These are phyloP conservation scores for Amanita thiersii DNA, from an alignment of 768 basidiomycete species.

Conservation along the genomic window DNA sequence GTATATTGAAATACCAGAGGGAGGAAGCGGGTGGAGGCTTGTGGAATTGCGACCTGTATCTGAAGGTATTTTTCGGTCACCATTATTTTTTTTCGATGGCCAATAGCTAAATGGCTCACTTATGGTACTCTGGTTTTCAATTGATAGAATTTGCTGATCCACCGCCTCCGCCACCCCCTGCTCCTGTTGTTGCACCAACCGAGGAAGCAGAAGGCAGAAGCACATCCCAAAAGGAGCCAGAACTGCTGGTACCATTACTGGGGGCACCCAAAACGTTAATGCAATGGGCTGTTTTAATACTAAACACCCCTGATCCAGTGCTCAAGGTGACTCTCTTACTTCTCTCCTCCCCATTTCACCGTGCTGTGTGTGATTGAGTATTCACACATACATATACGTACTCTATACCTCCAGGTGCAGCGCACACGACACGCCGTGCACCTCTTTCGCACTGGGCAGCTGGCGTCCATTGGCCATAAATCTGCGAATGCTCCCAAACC, in stretches of 20 bases:
- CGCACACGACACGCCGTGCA: conserved; percentile 64
- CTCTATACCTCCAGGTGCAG: conserved; percentile 36
- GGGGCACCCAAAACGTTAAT: conserved; percentile 60
- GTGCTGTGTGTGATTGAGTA: too few species aligned
- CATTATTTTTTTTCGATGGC: too few species aligned
- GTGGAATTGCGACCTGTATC: conserved; percentile 68
- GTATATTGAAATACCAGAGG: conserved; percentile 52
- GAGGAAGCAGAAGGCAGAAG: not conserved
- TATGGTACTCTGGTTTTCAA: not conserved
- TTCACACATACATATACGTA: too few species aligned
- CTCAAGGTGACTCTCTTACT: conserved; percentile 36
- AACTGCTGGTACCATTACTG: conserved; percentile 40
- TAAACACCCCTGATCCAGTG: conserved; percentile 65
- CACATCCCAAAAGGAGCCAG: conserved; percentile 13
- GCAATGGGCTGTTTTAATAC: conserved; percentile 71
- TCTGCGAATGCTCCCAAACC: conserved; percentile 38
- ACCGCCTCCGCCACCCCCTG: conserved; percentile 27
- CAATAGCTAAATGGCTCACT: not conserved
- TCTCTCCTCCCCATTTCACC: too few species aligned
- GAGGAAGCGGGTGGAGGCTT: conserved; percentile 47
- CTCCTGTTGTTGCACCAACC: conserved; percentile 5
- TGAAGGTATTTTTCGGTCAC: too few species aligned
- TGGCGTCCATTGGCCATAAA: conserved; percentile 59
- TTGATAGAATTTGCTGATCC: conserved; percentile 59
- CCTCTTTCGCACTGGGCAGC: conserved; percentile 60